These are phyloP conservation scores for Paramyrothecium roridum DNA, from an alignment of 2,329 filamentous ascomycete genomes.

Conservation along the genomic window DNA sequence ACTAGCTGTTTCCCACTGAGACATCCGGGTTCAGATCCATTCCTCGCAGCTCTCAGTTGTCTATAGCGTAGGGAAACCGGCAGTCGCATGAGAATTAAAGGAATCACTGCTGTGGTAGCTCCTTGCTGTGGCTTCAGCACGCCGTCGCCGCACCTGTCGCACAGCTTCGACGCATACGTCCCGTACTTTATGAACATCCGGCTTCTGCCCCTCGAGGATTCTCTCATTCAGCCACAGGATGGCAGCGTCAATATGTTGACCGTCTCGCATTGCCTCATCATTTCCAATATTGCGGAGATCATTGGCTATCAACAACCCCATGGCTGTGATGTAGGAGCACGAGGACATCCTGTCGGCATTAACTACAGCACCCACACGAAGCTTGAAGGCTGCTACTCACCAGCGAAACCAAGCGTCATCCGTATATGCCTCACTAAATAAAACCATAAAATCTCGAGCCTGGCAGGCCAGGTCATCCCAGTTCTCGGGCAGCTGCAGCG, in stretches of 20 bases:
- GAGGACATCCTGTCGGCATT: neutral
- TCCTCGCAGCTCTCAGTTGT: neutral
- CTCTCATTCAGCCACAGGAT: neutral
- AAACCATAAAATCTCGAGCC: neutral
- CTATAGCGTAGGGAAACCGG: neutral
- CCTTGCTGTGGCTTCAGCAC: neutral
- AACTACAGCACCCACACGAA: neutral
- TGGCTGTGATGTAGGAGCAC: conserved; percentile 1
- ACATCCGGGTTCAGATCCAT: no score
- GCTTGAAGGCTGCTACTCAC: neutral
- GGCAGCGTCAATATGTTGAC: neutral
- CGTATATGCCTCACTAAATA: neutral
- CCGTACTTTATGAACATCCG: neutral
- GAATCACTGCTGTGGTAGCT: neutral
- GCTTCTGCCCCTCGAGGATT: neutral
- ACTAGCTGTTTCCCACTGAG: no score
- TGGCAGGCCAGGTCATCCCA: neutral
- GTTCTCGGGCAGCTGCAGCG: neutral
- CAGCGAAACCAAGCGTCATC: neutral
- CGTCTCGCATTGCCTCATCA: neutral
- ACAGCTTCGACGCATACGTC: neutral
- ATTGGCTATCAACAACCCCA: conserved; percentile 2
- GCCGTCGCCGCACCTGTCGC: neutral
- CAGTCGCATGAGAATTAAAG: neutral
- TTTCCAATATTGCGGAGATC: neutral